Percentiles rank a stretch among this genome's conserved stretches.
Conservation (phyloP, 345 rosid genomes). For the Kandelia obovata region DNA sequence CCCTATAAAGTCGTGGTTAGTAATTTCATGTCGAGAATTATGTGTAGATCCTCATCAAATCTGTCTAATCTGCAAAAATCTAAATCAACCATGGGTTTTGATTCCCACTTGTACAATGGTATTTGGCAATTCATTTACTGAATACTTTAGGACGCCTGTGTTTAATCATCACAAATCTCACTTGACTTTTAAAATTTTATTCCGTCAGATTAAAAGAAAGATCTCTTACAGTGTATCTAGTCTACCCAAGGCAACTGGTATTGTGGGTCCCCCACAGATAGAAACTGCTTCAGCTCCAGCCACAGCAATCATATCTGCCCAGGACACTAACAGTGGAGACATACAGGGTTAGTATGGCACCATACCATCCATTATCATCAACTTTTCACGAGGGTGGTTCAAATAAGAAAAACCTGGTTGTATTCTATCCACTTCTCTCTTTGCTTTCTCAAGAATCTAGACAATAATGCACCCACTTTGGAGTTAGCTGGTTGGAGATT, state of each 20-base stretch:
- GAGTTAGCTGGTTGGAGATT: conserved; percentile 31
- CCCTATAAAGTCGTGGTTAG: conserved; percentile 34
- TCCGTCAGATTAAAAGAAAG: neutral
- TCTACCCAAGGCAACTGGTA: conserved; percentile 67
- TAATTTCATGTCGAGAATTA: neutral
- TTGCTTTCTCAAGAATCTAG: conserved; percentile 80
- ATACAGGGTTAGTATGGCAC: conserved; percentile 24
- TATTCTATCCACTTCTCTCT: conserved; percentile 57
- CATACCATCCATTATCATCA: conserved; percentile 5
- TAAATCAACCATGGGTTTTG: too few relatives aligned
- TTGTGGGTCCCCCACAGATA: conserved; percentile 82
- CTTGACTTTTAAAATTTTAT: neutral
- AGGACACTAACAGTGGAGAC: conserved; percentile 58
- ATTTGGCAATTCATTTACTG: neutral
- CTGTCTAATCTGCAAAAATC: too few relatives aligned
- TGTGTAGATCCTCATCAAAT: neutral
- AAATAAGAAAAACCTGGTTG: conserved; percentile 48
- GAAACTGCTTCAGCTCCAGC: conserved; percentile 94
- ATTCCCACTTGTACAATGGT: neutral
- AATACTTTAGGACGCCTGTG: neutral
- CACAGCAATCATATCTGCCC: conserved; percentile 93
- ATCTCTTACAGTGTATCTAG: conserved; percentile 63
- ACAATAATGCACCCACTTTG: conserved; percentile 33
- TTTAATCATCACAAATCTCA: neutral
- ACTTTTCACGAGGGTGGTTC: conserved; percentile 18